Base-by-base conservation (phyloP, 257 asterid genomes). In the Lantana camara region DNA sequence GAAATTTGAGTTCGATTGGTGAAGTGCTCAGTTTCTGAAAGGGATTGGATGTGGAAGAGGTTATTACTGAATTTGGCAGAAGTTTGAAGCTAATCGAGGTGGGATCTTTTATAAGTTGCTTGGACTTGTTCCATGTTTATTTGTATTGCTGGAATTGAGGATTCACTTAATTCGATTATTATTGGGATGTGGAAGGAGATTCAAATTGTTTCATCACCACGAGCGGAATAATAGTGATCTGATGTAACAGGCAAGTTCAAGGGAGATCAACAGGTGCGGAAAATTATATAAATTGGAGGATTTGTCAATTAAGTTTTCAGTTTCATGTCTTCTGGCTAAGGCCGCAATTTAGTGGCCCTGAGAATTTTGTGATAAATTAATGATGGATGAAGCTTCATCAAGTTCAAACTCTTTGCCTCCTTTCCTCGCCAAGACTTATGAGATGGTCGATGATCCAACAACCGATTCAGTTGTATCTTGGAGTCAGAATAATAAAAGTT, bases 381-480 rank as follows among this genome's bases (percentile, higher is more conserved):
- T 60, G 75, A 86, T 89, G 96, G 98, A 91, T 78, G 98, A 88
- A 73, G 74, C 90, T 57, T 57, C 79, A 9, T 59, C 85, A 55
- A 77, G 75, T 74, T 71, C 86, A 1, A 86, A 75, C 77, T 77
- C 88, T 4, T 71, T 88, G 70, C 91, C 98, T 52, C 96, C 98
- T 62, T 91, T 91, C 73, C 84, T 88, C 16, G 84, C 80, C 7
- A 91, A 91, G 90, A 86, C 91, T 2, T 88, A 91, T 62, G 98
- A 91, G 69, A 88, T 91, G 98, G 96, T 91, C 74, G 96, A 91
- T 40, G 96, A 91, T 73, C 82, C 77, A 1, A 81, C 85, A 34
- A 64, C 88, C 2, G 71, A 91, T 67, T 51, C 89, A 4, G 60
- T 84, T 42, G 95, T 91, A 15, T 91, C 95, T 4, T 91, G 98